phyloP scores from a whole-genome alignment of 106 monocot genomes.

The Apostasia ramifera region DNA sequence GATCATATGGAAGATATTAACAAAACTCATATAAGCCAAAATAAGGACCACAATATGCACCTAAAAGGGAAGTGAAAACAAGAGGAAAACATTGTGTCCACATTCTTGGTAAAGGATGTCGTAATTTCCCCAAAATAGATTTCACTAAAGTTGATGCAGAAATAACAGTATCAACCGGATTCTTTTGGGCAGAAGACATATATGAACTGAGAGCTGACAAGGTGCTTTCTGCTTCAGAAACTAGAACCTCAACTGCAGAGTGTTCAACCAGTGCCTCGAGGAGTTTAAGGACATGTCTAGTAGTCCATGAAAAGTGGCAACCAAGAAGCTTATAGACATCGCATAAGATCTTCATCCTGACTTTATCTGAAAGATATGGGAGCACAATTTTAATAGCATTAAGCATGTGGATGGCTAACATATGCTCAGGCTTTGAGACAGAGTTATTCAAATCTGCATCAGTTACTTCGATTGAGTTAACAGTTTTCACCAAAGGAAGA shows the following conservation, averaged over 20 bases:
- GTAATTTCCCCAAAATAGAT: conserved; percentile 39
- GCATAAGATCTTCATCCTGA: conserved; percentile 33
- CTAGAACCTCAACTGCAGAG: conserved; percentile 28
- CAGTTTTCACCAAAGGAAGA: conserved; percentile 17
- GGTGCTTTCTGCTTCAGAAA: conserved; percentile 36
- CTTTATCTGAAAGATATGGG: conserved; percentile 47
- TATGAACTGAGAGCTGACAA: conserved; percentile 41
- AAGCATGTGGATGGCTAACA: conserved; percentile 51
- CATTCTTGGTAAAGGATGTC: conserved; percentile 30
- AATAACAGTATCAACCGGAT: conserved; percentile 51
- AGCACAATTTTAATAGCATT: conserved; percentile 38
- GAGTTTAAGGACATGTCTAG: conserved; percentile 48
- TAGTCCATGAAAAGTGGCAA: conserved; percentile 29
- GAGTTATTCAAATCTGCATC: conserved; percentile 14
- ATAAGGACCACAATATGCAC: conserved; percentile 29
- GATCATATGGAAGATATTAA: background rate
- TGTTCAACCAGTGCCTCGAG: conserved; percentile 46
- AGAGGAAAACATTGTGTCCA: conserved; percentile 47
- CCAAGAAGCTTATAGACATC: conserved; percentile 41
- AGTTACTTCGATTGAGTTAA: conserved; percentile 3
- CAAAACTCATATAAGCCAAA: background rate
- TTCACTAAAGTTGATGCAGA: conserved; percentile 45
- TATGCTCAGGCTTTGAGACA: conserved; percentile 25
- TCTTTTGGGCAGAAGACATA: conserved; percentile 41
- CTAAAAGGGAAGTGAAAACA: conserved; percentile 54